Percentiles rank a stretch among this genome's conserved stretches.
phyloP scores from a whole-genome alignment of 805 yeast genomes.

The baker's yeast (Saccharomyces cerevisiae) region DNA sequence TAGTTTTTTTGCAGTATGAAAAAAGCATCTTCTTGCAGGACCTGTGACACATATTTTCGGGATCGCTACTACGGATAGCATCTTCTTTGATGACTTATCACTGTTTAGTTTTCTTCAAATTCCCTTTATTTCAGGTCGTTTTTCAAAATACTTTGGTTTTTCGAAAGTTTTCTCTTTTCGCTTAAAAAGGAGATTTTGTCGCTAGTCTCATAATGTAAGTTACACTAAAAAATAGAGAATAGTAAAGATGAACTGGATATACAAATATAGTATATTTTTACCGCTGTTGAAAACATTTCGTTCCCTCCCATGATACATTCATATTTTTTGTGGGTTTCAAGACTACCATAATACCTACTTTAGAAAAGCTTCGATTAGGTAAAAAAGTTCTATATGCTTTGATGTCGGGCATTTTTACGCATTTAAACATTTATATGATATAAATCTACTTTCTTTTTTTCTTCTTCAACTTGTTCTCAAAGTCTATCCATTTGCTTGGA shows the following conservation, averaged over 20 bases:
- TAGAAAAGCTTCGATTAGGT: not conserved
- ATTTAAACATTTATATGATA: not conserved
- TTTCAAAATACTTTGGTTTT: not conserved
- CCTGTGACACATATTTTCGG: not conserved
- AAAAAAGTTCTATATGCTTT: not conserved
- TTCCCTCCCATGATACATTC: too few relatives aligned
- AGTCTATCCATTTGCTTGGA: conserved; percentile 54
- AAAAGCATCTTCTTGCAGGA: conserved; percentile 6
- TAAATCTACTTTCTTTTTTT: conserved; percentile 31
- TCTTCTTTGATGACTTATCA: not conserved
- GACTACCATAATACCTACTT: too few relatives aligned
- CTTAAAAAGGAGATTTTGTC: not conserved
- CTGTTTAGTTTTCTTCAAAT: not conserved
- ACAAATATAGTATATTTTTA: too few relatives aligned
- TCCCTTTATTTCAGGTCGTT: not conserved
- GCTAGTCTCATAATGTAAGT: not conserved
- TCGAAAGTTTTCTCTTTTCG: not conserved
- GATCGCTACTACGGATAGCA: not conserved
- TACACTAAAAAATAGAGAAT: not conserved
- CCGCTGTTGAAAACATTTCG: not conserved
- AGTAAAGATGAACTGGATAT: not conserved
- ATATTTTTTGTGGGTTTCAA: too few relatives aligned
- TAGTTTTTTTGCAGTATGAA: conserved; percentile 8
- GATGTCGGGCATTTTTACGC: not conserved
- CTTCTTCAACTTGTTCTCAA: conserved; percentile 52